Evolutionary conservation across 352 stramenopile genomes (phyloP).

Genomic region (Phytophthora colocasiae): DNA sequence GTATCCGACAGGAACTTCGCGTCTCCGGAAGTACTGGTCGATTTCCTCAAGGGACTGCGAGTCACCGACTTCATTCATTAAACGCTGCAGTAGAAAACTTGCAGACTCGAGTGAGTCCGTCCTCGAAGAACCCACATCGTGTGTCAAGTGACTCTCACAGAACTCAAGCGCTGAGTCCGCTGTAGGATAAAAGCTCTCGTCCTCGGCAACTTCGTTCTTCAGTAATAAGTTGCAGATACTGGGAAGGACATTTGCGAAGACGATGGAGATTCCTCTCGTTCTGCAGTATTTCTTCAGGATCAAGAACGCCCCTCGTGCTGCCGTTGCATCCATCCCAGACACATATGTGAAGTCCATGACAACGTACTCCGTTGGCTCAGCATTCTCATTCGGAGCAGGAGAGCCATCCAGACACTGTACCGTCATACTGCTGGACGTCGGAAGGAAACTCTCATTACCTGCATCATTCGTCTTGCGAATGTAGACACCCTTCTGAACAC

Average conservation of each 20-base stretch:
- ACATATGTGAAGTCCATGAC: conserved; percentile 87
- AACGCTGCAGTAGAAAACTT: conserved; percentile 56
- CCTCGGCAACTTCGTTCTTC: conserved; percentile 72
- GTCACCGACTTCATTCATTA: conserved; percentile 61
- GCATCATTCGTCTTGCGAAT: conserved; percentile 38
- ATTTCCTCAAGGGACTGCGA: conserved; percentile 55
- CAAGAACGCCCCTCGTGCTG: conserved; percentile 71
- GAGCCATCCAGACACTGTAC: conserved; percentile 72
- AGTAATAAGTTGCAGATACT: conserved; percentile 58
- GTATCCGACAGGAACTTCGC: conserved; percentile 48
- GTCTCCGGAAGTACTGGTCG: conserved; percentile 55
- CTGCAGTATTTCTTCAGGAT: conserved; percentile 78
- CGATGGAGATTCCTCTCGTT: conserved; percentile 53
- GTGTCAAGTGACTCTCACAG: conserved; percentile 55
- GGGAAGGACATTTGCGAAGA: conserved; percentile 60
- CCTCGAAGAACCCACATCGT: conserved; percentile 10
- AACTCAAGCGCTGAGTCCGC: conserved; percentile 64
- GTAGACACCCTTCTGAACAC: conserved; percentile 71
- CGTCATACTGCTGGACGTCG: conserved; percentile 41
- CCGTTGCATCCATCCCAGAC: conserved; percentile 85
- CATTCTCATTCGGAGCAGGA: conserved; percentile 36
- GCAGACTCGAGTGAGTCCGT: conserved; percentile 46
- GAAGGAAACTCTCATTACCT: conserved; percentile 28
- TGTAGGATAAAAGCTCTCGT: conserved; percentile 52
- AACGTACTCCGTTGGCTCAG: conserved; percentile 66